phyloP scores from a whole-genome alignment of 148 eudicot genomes.

The Fagopyrum esculentum region DNA sequence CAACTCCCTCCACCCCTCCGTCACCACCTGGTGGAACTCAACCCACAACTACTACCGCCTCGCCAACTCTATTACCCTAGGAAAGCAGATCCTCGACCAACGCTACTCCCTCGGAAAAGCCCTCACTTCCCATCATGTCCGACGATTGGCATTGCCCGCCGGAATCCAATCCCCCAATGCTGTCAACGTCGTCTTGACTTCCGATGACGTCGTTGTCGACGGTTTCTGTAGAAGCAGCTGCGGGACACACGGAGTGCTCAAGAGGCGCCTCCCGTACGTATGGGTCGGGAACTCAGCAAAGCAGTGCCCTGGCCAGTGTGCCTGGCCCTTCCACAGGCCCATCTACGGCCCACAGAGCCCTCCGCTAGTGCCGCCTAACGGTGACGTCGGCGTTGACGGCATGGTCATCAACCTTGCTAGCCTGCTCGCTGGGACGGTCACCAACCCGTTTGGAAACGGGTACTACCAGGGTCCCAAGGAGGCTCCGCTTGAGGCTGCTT shows the following conservation, averaged over 20 bases:
- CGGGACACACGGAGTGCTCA: neutral
- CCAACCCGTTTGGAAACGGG: slow-evolving; percentile 55
- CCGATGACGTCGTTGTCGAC: slow-evolving; percentile 2
- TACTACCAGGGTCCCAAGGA: slow-evolving; percentile 44
- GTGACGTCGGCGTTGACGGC: slow-evolving; percentile 49
- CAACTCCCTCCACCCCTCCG: neutral
- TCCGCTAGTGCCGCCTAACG: slow-evolving; percentile 43
- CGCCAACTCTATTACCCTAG: neutral
- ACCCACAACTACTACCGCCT: neutral
- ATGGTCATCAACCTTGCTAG: slow-evolving; percentile 45
- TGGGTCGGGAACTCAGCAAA: neutral
- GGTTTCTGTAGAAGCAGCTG: neutral
- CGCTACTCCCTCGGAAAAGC: slow-evolving; percentile 8
- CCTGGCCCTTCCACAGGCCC: slow-evolving; percentile 57
- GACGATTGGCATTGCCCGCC: neutral
- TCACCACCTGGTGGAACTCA: slow-evolving; percentile 3
- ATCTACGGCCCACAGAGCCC: slow-evolving; percentile 56
- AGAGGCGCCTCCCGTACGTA: neutral
- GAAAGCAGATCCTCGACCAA: neutral
- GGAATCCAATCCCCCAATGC: neutral
- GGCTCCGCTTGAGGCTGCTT: slow-evolving; percentile 45
- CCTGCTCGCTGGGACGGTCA: slow-evolving; percentile 39
- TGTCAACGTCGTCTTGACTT: neutral
- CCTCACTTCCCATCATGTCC: neutral
- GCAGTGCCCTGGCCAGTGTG: neutral